A percentile compares a stretch with the other conserved stretches of the same genome.
Conservation (phyloP, 106 monocot genomes). For the Dendrobium catenatum region DNA sequence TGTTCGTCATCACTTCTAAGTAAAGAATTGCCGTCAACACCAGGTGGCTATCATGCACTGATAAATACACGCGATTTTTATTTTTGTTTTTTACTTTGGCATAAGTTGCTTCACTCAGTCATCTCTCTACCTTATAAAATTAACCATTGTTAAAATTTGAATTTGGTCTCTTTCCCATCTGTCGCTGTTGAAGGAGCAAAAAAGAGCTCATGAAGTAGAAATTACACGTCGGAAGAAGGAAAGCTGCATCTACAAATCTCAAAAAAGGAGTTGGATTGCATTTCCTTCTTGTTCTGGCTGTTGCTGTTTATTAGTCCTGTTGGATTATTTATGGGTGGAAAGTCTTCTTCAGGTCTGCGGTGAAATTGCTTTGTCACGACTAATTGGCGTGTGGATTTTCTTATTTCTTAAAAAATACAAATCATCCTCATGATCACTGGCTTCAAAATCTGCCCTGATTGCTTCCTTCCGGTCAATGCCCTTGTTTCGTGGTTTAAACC, state of each 20-base stretch:
- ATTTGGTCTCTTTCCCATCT: not conserved
- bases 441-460: not conserved
- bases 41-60: not conserved
- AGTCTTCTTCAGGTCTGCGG: slow-evolving; percentile 7
- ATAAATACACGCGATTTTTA: not conserved
- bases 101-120: no score
- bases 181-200: not conserved
- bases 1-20: not conserved
- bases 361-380: not conserved
- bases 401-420: not conserved
- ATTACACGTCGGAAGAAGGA: not conserved
- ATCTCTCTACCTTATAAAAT: not conserved
- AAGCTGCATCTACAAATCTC: not conserved
- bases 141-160: not conserved
- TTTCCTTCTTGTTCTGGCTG: not conserved
- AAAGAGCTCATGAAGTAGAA: not conserved
- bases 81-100: not conserved
- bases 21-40: not conserved
- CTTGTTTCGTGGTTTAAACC: slow-evolving; percentile 3
- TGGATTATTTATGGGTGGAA: not conserved
- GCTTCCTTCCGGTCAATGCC: not conserved
- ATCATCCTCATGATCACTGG: not conserved
- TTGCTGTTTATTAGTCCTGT: slow-evolving; percentile 1
- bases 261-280: slow-evolving; percentile 1
- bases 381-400: not conserved